A percentile compares a stretch with the other conserved stretches of the same genome.
Evolutionary conservation across 1,284 basidiomycete genomes (phyloP).

Genomic region (Bondarzewia mesenterica): DNA sequence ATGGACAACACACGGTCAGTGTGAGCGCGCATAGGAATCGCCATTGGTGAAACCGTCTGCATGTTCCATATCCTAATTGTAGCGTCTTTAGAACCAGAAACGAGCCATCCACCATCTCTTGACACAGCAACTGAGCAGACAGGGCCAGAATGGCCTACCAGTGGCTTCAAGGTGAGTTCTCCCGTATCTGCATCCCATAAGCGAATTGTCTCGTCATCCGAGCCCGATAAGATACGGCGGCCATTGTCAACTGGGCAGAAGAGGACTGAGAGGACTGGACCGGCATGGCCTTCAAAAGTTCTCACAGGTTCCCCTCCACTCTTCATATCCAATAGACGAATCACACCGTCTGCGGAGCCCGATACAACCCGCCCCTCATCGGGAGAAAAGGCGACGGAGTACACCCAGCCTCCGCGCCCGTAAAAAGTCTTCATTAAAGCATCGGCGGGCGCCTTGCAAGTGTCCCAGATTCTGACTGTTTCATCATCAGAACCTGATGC

Average conservation of each 20-base stretch:
- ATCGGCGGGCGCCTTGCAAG: background rate
- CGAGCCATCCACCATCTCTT: background rate
- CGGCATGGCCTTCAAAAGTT: background rate
- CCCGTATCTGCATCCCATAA: slow-evolving; percentile 1
- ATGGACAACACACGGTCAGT: background rate
- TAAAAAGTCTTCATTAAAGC: background rate
- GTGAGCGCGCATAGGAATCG: background rate
- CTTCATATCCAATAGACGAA: background rate
- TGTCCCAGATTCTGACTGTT: background rate
- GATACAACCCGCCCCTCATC: background rate
- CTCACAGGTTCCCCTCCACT: background rate
- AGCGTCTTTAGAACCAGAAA: background rate
- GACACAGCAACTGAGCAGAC: background rate
- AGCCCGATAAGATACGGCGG: background rate
- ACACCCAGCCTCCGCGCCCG: background rate
- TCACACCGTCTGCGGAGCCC: background rate
- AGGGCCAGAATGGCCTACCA: background rate
- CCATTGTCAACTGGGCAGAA: background rate
- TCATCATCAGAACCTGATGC: background rate
- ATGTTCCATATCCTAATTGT: background rate
- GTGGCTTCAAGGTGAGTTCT: background rate
- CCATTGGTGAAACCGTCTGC: background rate
- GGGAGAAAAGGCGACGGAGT: background rate
- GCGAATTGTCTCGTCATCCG: background rate
- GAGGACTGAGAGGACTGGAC: background rate